Evolutionary conservation across 2,329 filamentous ascomycete genomes (phyloP).

Genomic region (Cladosporium cucumerinum): DNA sequence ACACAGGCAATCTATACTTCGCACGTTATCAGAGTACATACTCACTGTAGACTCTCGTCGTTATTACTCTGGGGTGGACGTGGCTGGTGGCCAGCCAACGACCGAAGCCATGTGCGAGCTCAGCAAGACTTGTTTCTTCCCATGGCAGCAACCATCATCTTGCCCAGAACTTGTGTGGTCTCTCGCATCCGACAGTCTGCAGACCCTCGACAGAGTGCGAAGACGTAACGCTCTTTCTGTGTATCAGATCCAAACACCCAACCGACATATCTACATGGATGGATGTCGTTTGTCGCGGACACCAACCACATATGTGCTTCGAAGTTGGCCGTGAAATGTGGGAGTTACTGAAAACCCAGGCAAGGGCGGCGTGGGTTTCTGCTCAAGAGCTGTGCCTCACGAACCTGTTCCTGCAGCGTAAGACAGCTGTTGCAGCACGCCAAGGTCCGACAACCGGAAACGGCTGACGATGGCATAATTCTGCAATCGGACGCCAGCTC

Average conservation of each 20-base stretch:
- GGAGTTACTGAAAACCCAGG: neutral
- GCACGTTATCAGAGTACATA: neutral
- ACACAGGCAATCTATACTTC: neutral
- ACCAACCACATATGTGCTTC: neutral
- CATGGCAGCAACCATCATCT: neutral
- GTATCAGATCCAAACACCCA: neutral
- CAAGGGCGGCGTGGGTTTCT: neutral
- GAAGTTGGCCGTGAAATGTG: neutral
- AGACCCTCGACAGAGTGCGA: neutral
- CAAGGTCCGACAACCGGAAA: neutral
- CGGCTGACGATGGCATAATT: neutral
- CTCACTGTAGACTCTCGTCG: too few species aligned
- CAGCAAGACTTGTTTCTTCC: neutral
- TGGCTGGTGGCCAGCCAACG: neutral
- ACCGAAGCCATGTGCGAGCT: neutral
- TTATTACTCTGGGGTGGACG: neutral
- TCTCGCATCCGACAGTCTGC: neutral
- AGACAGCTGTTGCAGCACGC: neutral
- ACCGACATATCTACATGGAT: neutral
- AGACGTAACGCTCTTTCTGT: too few species aligned
- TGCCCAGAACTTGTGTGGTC: neutral
- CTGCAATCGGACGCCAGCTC: neutral
- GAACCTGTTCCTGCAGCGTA: neutral
- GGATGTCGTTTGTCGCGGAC: neutral
- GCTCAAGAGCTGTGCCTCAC: neutral